These are phyloP conservation scores for Gossypium rotundifolium DNA, from an alignment of 345 rosid genomes.

Conservation along the genomic window DNA sequence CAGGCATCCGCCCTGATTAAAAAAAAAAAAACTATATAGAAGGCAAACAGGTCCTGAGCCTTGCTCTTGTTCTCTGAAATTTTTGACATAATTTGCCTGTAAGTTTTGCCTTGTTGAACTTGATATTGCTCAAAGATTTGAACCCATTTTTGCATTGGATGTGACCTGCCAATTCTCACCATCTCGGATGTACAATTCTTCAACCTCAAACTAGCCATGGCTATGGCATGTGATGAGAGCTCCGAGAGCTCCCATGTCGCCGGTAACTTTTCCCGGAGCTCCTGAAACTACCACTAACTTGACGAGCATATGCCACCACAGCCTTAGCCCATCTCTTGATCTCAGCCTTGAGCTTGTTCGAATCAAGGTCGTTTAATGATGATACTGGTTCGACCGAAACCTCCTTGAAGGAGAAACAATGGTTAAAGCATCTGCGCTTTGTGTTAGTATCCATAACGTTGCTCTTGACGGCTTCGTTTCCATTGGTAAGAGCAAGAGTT, in stretches of 20 bases:
- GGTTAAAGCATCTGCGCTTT: constrained; percentile 19
- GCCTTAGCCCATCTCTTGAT: constrained; percentile 83
- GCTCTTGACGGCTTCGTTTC: constrained; percentile 1
- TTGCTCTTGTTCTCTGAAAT: neutral
- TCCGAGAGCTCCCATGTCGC: neutral
- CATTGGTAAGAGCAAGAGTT: constrained; percentile 1
- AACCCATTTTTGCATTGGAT: neutral
- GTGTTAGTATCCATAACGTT: neutral
- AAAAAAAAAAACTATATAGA: neutral
- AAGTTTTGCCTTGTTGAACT: neutral
- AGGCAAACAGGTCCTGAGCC: neutral
- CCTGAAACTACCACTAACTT: constrained; percentile 50
- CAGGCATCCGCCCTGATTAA: neutral
- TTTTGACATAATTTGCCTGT: too few relatives aligned
- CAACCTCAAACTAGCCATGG: neutral
- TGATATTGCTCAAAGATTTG: neutral
- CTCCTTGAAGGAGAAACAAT: constrained; percentile 48
- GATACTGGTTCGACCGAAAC: constrained; percentile 31
- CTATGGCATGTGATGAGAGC: neutral
- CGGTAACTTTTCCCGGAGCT: constrained; percentile 15
- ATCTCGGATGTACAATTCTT: neutral
- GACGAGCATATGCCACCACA: constrained; percentile 71
- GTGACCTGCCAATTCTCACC: neutral
- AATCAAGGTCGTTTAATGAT: constrained; percentile 48
- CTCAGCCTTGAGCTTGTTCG: constrained; percentile 58